Base-by-base conservation (phyloP, 495 filamentous ascomycete genomes). In the Darksidea phi region DNA sequence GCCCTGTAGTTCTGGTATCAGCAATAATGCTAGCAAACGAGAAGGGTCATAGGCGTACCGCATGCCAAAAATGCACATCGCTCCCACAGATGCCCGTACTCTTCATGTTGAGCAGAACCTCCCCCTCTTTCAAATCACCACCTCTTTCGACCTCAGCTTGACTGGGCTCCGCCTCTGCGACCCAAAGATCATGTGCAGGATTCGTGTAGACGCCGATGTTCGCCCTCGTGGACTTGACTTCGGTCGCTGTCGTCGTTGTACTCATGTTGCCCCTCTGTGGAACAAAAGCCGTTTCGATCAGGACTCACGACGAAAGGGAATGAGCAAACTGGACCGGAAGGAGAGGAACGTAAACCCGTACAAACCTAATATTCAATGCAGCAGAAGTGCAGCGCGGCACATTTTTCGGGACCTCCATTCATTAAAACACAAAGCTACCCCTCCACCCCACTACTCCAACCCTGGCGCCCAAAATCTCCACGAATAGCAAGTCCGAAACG, bases 131-230 rank as follows among this genome's bases (percentile, higher is more conserved):
- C 61, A 97, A 78, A 17, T 78, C 78, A 53, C 85, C 80, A 34
- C 86, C 88, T 47, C 79, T 83, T 71, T 86, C 81, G 28, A 94
- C 83, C 61, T 85, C 84, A 70, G 95, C 88, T 4, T 89, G 75
- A 15, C 83, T 85, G 1, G 93, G 93, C 54, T 78, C 78, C 0
- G 90, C 84, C 43, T 90, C 86, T 51, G 82, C 88, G 43, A 96
- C 85, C 89, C 92, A 97, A 51, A 97, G 79, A 64, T 96, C 88
- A 71, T 97, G 92, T 25, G 83, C 80, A 26, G 92, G 90, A 75
- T 96, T 95, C 49, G 92, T 97, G 80, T 87, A 97, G 51, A 96
- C 91, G 67, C 89, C 93, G 67, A 97, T 92, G 76, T 96, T 97
- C 57, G 89, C 72, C 79, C 95, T 95, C 4, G 62, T 56, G 18